phyloP scores from a whole-genome alignment of 2,329 filamentous ascomycete genomes.

The Trichoderma sp. region DNA sequence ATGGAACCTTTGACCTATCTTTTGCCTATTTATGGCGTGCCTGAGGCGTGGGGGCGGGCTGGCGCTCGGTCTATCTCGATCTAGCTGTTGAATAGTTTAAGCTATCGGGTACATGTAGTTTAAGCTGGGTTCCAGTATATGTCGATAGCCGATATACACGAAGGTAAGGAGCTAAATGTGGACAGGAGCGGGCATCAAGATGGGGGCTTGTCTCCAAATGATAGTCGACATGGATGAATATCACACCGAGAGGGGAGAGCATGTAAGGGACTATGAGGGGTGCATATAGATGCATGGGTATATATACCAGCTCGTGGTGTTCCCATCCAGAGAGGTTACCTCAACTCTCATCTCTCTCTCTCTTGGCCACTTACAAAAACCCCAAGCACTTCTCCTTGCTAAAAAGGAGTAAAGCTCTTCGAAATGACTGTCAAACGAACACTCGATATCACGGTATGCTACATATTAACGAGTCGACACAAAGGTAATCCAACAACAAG shows the following conservation, averaged over 20 bases:
- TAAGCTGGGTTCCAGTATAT: background rate
- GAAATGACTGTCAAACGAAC: background rate
- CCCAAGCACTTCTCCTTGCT: background rate
- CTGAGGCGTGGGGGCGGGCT: background rate
- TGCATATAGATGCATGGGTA: background rate
- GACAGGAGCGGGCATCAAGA: background rate
- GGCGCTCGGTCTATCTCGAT: background rate
- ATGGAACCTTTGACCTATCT: background rate
- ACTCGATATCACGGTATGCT: conserved; percentile 23
- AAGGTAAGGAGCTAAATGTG: background rate
- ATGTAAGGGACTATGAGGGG: background rate
- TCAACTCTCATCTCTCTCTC: background rate
- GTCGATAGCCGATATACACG: background rate
- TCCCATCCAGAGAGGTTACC: background rate
- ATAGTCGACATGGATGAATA: background rate
- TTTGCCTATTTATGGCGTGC: background rate
- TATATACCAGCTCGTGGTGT: background rate
- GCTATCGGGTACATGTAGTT: too few species aligned
- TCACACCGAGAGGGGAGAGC: background rate
- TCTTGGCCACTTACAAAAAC: background rate
- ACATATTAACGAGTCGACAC: background rate
- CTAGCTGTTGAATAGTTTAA: background rate
- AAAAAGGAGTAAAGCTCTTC: background rate
- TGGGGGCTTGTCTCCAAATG: background rate
- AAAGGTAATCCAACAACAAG: background rate